Conservation (phyloP, 208 protist species). For the Acanthamoeba triangularis region DNA sequence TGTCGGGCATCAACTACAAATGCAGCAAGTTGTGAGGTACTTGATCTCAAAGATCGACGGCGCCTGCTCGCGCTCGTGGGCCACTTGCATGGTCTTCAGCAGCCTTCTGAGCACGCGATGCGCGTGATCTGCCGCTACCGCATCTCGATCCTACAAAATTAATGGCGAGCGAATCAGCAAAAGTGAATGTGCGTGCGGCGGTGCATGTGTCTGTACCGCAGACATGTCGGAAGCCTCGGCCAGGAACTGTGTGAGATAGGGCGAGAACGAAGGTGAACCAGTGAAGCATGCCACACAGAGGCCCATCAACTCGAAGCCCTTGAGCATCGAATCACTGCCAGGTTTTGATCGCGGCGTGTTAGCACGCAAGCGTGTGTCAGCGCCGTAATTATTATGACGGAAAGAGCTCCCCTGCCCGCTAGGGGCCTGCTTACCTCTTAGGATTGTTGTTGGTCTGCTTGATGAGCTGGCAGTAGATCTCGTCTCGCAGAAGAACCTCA, state of each 20-base stretch:
- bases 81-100: background rate
- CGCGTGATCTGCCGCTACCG: background rate
- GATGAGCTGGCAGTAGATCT: slow-evolving; percentile 73
- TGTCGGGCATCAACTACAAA: no score
- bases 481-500: background rate
- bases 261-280: background rate
- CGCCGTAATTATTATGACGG: no score
- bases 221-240: background rate
- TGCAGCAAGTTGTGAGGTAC: background rate
- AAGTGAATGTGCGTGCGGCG: background rate
- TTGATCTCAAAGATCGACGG: background rate
- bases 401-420: background rate
- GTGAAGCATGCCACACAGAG: slow-evolving; percentile 17
- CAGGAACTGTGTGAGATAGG: slow-evolving; percentile 50
- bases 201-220: background rate
- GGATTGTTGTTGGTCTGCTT: slow-evolving; percentile 70
- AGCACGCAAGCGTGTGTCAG: background rate
- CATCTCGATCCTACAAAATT: background rate
- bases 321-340: background rate
- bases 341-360: background rate
- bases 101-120: background rate
- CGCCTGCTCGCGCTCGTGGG: background rate
- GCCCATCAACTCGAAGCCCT: slow-evolving; percentile 59
- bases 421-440: background rate
- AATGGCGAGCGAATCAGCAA: background rate